Evolutionary conservation across 1,284 basidiomycete genomes (phyloP), one percentile per base, ranked within the genome.

Genomic region (Sporisorium iseilematis-ciliati): DNA sequence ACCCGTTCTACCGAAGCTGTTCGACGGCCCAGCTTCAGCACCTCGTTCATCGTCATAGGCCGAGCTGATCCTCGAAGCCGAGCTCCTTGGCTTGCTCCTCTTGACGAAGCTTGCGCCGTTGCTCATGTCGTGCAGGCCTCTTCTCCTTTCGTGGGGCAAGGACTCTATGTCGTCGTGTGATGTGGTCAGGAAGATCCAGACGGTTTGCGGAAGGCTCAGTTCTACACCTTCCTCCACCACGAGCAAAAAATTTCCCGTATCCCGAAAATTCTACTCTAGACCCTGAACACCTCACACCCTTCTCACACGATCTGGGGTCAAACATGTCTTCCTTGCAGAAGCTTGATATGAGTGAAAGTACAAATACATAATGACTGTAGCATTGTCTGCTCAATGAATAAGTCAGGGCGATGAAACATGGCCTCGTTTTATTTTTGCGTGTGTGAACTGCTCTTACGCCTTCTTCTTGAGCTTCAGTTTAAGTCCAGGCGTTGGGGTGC

Each of bases 391-490:
- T 40, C 46, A 29, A n/a, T n/a, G n/a, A 41, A 40, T 5, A 14
- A n/a, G 26, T 38, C n/a, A 31, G 25, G 21, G 48, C 26, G 25
- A 20, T 6, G 2, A 45, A 16, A 21, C 16, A 26, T 18, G 25
- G 5, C 38, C 8, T 41, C 10, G 21, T 25, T 35, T 23, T 23
- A 21, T 29, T 6, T 23, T 7, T 42, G 12, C 10, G 12, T 25
- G 16, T 42, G 35, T 26, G 50, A n/a, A n/a, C 25, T 31, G 5
- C 20, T 14, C 4, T 60, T 26, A 75, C 1, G 53, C 72, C 64
- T 75, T 75, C 58, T 77, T 77, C 42, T 77, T 77, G 59, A 77
- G 70, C 70, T 77, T 77, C 56, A 77, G 42, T 50, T 77, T 77
- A 42, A 77, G 40, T n/a, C 68, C 63, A 7, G 63, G 63, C 21